Conservation (phyloP, 495 filamentous ascomycete genomes). For the Aspergillus kassunensis region DNA sequence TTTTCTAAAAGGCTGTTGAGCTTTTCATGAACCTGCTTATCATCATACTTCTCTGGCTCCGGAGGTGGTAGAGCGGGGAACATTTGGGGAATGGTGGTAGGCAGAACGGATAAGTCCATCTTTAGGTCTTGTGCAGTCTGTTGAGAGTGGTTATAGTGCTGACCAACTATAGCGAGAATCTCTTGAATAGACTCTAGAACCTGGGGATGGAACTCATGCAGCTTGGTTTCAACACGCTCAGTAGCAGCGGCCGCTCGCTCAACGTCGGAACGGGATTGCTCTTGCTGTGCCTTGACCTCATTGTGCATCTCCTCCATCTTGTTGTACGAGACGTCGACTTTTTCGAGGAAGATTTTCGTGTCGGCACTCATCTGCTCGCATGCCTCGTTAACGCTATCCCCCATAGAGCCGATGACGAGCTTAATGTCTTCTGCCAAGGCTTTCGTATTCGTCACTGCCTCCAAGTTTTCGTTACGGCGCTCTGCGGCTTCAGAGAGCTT, state of each 20-base stretch:
- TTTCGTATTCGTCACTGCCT: constrained; percentile 67
- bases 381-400: constrained; percentile 73
- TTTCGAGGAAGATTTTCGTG: constrained; percentile 74
- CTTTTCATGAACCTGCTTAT: constrained; percentile 71
- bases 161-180: constrained; percentile 70
- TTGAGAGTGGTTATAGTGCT: constrained; percentile 71
- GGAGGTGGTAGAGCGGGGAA: constrained; percentile 47
- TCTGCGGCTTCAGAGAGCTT: constrained; percentile 64
- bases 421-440: constrained; percentile 80
- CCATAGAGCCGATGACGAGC: constrained; percentile 76
- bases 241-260: constrained; percentile 66
- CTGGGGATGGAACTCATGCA: constrained; percentile 78
- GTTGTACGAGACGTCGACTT: constrained; percentile 68
- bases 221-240: constrained; percentile 68
- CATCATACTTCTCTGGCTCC: constrained; percentile 58
- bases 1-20: constrained; percentile 75
- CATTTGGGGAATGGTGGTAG: constrained; percentile 45
- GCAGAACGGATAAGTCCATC: constrained; percentile 48
- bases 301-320: constrained; percentile 74
- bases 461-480: constrained; percentile 61
- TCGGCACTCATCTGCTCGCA: constrained; percentile 80
- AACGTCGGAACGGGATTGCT: constrained; percentile 71
- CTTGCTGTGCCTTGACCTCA: constrained; percentile 69
- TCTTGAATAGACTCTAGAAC: constrained; percentile 78
- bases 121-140: constrained; percentile 49